Base-by-base conservation (phyloP, 306 rosid species). In the Rubus parviflorus region DNA sequence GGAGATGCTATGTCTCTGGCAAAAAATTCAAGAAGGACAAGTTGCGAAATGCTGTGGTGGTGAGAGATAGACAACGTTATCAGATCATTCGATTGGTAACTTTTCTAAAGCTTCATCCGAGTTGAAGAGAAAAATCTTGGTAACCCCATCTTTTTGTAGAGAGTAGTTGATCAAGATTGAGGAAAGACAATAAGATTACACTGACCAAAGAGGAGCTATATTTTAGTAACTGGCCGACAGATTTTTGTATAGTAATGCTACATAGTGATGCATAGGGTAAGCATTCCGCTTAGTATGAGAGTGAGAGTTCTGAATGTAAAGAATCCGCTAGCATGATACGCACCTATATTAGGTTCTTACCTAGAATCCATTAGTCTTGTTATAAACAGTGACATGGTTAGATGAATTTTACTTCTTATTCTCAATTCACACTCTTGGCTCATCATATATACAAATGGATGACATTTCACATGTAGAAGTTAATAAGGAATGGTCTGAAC, bases 1-100 rank as follows among this genome's bases (percentile, higher is more conserved):
- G 82, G 99, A 92, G 85, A 81, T 96, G 98, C 92, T 93, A 0
- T 96, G 99, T 84, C 88, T 96, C 70, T 96, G 98, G 98, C 98
- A 86, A 83, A 96, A 91, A 85, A 89, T 96, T 83, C 86, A 88
- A 75, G 94, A 89, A 78, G 88, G 83, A 62, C 87, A 82, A 48
- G 83, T 90, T 12, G 87, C 96, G 25, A 77, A 80, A 76, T 96
- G 99, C 85, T 96, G 99, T 67, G 92, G 95, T 69, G 57, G 78
- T 25, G 86, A 83, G 52, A 72, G 81, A 82, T 82, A 79, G 74
- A 70, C 68, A 16, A 53, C 23, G 17, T 19, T 16, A 19, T 46
- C 40, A 10, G 60, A 30, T 25, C 35, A 46, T 30, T 46, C 35
- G 10, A 42, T 46, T 12, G 58, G 70, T 17, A 42, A 37, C 58